phyloP scores from a whole-genome alignment of 306 rosid genomes.

The Pyrus communis region DNA sequence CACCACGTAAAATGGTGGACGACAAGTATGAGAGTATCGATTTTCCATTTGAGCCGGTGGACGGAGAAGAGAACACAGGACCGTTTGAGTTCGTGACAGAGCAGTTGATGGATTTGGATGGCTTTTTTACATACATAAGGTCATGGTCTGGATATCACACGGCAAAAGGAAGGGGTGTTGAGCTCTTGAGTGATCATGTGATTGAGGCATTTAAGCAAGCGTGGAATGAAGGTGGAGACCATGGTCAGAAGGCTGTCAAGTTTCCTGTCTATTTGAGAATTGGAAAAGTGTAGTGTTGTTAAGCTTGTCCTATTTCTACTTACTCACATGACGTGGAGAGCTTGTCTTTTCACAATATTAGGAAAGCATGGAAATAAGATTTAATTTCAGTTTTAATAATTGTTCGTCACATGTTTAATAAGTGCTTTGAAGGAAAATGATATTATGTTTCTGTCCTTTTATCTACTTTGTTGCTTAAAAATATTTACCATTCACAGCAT shows the following conservation, averaged over 20 bases:
- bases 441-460: too few species aligned
- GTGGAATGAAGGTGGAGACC: slow-evolving; percentile 51
- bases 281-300: slow-evolving; percentile 40
- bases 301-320: too few species aligned
- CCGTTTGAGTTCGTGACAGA: slow-evolving; percentile 57
- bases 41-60: slow-evolving; percentile 69
- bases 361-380: too few species aligned
- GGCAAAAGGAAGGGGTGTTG: slow-evolving; percentile 63
- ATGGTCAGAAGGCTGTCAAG: slow-evolving; percentile 31
- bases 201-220: slow-evolving; percentile 37
- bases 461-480: too few species aligned
- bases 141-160: slow-evolving; percentile 78
- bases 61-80: slow-evolving; percentile 51
- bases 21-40: slow-evolving; percentile 41
- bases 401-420: too few species aligned
- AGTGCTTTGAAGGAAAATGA: too few species aligned
- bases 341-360: too few species aligned
- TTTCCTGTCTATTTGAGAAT: slow-evolving; percentile 58
- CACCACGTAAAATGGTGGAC: slow-evolving; percentile 38
- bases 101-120: slow-evolving; percentile 42
- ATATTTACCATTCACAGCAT: too few species aligned
- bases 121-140: slow-evolving; percentile 38
- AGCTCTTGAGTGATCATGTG: slow-evolving; percentile 40
- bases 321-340: too few species aligned
- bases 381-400: too few species aligned